These are phyloP conservation scores for Tulasnella sp. DNA, from an alignment of 768 basidiomycete genomes.

Conservation along the genomic window DNA sequence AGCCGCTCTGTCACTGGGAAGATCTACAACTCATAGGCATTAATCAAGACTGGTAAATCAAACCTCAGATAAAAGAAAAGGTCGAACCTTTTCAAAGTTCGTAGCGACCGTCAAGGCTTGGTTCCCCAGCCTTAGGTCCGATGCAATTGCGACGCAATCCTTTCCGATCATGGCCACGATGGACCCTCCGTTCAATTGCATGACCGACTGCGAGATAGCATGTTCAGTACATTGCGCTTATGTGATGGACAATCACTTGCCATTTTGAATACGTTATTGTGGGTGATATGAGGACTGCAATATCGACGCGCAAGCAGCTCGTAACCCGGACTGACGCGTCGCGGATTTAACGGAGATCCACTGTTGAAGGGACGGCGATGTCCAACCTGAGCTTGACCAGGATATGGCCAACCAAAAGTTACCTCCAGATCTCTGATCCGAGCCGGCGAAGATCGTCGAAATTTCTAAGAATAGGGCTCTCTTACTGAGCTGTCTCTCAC, in stretches of 20 bases:
- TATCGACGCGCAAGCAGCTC: slow-evolving; percentile 11
- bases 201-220: slow-evolving; percentile 49
- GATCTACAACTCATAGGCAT: slow-evolving; percentile 41
- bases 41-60: neutral
- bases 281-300: neutral
- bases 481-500: too few relatives aligned
- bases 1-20: slow-evolving; percentile 90
- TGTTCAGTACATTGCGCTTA: neutral
- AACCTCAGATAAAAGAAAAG: neutral
- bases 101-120: slow-evolving; percentile 76
- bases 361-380: too few relatives aligned
- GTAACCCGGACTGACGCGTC: too few relatives aligned
- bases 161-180: slow-evolving; percentile 99
- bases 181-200: slow-evolving; percentile 95
- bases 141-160: slow-evolving; percentile 97
- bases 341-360: neutral
- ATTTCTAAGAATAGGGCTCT: too few relatives aligned
- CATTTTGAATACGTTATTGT: slow-evolving; percentile 11
- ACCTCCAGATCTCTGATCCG: too few relatives aligned
- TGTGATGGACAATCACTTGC: neutral
- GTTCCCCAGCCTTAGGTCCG: slow-evolving; percentile 83
- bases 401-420: too few relatives aligned
- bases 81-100: slow-evolving; percentile 83
- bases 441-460: too few relatives aligned
- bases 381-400: too few relatives aligned